Base-by-base conservation (phyloP, 2,329 filamentous ascomycete genomes). In the Phialophora verrucosa region DNA sequence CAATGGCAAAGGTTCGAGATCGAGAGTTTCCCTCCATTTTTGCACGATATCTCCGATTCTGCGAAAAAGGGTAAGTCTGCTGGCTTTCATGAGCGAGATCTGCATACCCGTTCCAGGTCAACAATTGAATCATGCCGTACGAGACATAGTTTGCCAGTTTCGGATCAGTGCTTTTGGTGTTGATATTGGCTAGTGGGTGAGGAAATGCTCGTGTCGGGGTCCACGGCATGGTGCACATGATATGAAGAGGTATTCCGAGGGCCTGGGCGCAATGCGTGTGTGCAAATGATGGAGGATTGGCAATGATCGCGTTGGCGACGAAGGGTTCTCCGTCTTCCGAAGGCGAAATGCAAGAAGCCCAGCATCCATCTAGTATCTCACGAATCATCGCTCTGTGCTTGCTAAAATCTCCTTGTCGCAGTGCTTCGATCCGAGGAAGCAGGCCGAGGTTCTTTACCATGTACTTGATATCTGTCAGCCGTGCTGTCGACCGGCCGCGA, bases 181-280 rank as follows among this genome's bases (percentile, higher is more conserved):
- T 74, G 31, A 85, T 65, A 70, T 84, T 84, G 0, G 83, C 82
- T 58, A 85, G 70, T 0, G 83, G 83, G 73, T 84, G 83, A 0
- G 82, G 78, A 68, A 83, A 83, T 1, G 75, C 77, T 38, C 69
- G 73, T 1, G 83, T 84, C 4, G 72, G 74, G 27, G 73, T 79
- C 79, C 81, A 85, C 3, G 83, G 83, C 83, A 85, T 85, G 12
- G 78, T 85, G 66, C 83, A 83, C 69, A 85, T 80, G 68, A 85
- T 76, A 68, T 85, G 83, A 4, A 85, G 69, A 1, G 83, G 83
- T 8, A 85, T 78, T 0, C 77, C 77, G 11, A 85, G 75, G 38
- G 78, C 80, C 70, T 85, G 77, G 0, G 83, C 83, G 70, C 83
- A 85, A 66, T 84, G 83, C 3, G 85, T 77, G 72, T 85, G 83